Base-by-base conservation (phyloP, 1,139 yeast genomes). In the Fermentozyma sake region DNA sequence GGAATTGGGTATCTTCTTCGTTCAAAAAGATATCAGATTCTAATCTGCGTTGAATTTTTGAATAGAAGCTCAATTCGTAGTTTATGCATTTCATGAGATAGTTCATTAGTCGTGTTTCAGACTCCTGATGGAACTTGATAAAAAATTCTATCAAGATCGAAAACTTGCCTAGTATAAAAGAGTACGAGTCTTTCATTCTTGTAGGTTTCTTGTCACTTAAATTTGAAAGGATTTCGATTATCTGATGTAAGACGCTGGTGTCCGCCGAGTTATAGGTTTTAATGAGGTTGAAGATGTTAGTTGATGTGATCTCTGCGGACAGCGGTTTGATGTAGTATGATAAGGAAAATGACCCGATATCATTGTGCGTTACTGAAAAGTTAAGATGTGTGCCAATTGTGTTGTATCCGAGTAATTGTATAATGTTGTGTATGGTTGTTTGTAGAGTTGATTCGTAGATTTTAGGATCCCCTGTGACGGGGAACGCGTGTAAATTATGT, bases 1-100 rank as follows among this genome's bases (percentile, higher is more conserved):
- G 38, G 23, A 43, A 40, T 12, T 48, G 50, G 4, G 62, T 52
- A 23, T 55, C 60, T 14, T 47, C 46, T 7, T 48, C 41, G 7
- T 33, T 37, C n/a, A 45, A 20, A 12, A 29, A 32, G 12, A 34
- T 19, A 11, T 35, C 34, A 6, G 34, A 22, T 10, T 43, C 48
- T 24, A 48, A 33, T 12, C 41, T 32, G 15, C 41, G 30, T 20
- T 44, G 44, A n/a, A 52, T 30, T 2, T 33, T 31, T 6, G 46
- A 28, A 28, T 39, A 48, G 31, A 42, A 51, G 13, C 21, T 24
- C 4, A 39, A 28, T 23, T 58, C 63, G 27, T 52, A 40, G 5
- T 29, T 29, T 10, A 41, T 34, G 28, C 61, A 54, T 16, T 34
- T 28, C 20, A 39, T 35, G 12, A 58, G 28, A 30, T 47, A 55